Base-by-base conservation (phyloP, 352 stramenopile species). In the Globisporangium middletonii region DNA sequence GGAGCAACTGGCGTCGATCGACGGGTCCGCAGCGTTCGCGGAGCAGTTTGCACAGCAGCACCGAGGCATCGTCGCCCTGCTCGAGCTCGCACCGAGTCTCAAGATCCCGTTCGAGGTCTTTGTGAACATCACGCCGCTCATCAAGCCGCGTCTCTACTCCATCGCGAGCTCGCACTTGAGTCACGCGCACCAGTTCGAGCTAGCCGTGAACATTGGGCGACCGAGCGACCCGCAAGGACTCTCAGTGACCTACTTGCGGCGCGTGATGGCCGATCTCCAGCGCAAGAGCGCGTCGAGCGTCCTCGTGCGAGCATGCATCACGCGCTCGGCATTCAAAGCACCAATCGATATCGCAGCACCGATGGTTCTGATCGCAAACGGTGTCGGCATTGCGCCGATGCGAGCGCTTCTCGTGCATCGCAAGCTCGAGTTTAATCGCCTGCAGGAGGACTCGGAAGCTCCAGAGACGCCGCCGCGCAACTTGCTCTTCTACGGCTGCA, bases 91-190 rank as follows among this genome's bases (percentile, higher is more conserved):
- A 11, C 77, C 77, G 30, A 81, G 67, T 44, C 62, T 88, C 2
- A 46, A 52, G 18, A 75, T 81, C 13, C 67, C 71, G 0, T 70
- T 79, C n/a, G 63, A 70, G 45, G 90, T 98, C 26, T 77, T 99
- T 18, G 71, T 82, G 48, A 79, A 92, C 55, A 61, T 98, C 27
- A 76, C 83, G 35, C 88, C 90, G 15, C 65, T 81, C 26, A 76
- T 98, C 30, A 85, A 96, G 57, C 91, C 95, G 9, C 77, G 95
- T 1, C 88, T 94, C 51, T 98, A 97, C 68, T 97, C 94, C 1
- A 98, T 99, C 57, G 84, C 89, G 1, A 98, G 87, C 1, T 98
- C 58, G 18, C 87, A n/a, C 70, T 77, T 15, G 62, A 60, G 46
- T 61, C 86, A 28, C 68, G 79, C 90, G 4, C 76, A 72, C 2